A percentile compares a stretch with the other conserved stretches of the same genome.
Evolutionary conservation across 108 stramenopile species (phyloP).

Genomic region (Cyclotella baltica): DNA sequence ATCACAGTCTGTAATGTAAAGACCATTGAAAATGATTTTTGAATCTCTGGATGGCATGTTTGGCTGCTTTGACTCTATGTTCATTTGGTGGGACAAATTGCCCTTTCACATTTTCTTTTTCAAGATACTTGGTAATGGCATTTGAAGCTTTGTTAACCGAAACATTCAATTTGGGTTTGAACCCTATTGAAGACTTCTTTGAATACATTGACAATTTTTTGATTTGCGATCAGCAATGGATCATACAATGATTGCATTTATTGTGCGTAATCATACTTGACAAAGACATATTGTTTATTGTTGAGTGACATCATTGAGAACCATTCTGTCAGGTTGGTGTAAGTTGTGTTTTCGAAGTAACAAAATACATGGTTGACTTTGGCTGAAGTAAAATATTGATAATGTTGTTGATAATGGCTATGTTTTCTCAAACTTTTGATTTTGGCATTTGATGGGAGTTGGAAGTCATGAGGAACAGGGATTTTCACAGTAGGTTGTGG

Average conservation of each 20-base stretch:
- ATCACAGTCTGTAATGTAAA: conserved; percentile 20
- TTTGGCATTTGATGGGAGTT: not conserved
- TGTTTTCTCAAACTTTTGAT: too few relatives aligned
- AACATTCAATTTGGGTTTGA: conserved; percentile 23
- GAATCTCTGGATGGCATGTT: conserved; percentile 44
- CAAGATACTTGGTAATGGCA: conserved; percentile 10
- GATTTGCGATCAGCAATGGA: conserved; percentile 14
- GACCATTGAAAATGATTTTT: conserved; percentile 29
- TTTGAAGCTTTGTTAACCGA: conserved; percentile 22
- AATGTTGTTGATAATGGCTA: too few relatives aligned
- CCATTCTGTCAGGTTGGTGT: conserved; percentile 37
- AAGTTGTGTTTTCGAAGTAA: not conserved
- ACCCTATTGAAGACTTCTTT: conserved; percentile 18
- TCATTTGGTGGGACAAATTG: conserved; percentile 36
- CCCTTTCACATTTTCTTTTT: not conserved
- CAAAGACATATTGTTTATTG: conserved; percentile 41
- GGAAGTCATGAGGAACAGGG: not conserved
- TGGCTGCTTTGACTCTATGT: conserved; percentile 31
- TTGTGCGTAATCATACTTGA: conserved; percentile 58
- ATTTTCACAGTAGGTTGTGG: not conserved
- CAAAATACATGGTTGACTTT: conserved; percentile 16
- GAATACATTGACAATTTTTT: conserved; percentile 10
- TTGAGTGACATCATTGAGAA: conserved; percentile 34
- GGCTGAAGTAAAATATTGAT: too few relatives aligned
- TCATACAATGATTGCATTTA: conserved; percentile 39